These are phyloP conservation scores for Trametes polyzona DNA, from an alignment of 1,284 basidiomycete genomes.

Conservation along the genomic window DNA sequence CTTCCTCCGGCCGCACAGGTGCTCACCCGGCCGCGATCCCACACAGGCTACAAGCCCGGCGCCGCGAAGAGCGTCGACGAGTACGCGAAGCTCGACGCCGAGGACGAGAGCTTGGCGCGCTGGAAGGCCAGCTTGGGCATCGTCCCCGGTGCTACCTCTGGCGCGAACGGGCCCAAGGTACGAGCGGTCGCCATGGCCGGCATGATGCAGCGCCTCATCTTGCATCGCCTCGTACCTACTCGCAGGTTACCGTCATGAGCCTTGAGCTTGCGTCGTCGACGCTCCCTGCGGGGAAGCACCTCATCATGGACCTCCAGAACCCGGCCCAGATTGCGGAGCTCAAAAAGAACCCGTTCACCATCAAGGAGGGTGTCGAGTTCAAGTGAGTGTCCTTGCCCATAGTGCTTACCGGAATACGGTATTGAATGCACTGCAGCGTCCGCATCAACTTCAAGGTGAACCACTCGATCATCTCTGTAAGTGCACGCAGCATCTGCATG, in stretches of 20 bases:
- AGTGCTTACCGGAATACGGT: neutral
- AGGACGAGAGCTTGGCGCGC: conserved; percentile 84
- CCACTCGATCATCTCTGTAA: conserved; percentile 82
- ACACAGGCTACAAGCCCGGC: conserved; percentile 72
- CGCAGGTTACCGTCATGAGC: conserved; percentile 68
- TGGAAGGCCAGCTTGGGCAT: conserved; percentile 94
- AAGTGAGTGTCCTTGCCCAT: conserved; percentile 49
- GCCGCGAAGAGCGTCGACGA: conserved; percentile 70
- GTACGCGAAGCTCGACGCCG: conserved; percentile 77
- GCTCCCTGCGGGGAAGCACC: conserved; percentile 63
- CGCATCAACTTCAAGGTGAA: conserved; percentile 83
- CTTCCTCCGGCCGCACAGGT: neutral
- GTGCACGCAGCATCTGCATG: conserved; percentile 21
- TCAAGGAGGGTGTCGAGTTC: conserved; percentile 88
- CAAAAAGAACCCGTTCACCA: conserved; percentile 74
- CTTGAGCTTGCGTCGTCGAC: conserved; percentile 74
- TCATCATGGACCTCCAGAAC: conserved; percentile 61
- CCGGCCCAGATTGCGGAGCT: conserved; percentile 48
- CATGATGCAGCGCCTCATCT: neutral
- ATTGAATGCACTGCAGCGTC: conserved; percentile 51
- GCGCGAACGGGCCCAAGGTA: conserved; percentile 67
- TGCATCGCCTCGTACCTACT: neutral
- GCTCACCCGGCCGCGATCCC: conserved; percentile 12
- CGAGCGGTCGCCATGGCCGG: conserved; percentile 8
- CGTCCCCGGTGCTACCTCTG: conserved; percentile 51